Evolutionary conservation across 2,329 filamentous ascomycete genomes (phyloP), one percentile per base, ranked within the genome.

Genomic region (Metarhizium album): DNA sequence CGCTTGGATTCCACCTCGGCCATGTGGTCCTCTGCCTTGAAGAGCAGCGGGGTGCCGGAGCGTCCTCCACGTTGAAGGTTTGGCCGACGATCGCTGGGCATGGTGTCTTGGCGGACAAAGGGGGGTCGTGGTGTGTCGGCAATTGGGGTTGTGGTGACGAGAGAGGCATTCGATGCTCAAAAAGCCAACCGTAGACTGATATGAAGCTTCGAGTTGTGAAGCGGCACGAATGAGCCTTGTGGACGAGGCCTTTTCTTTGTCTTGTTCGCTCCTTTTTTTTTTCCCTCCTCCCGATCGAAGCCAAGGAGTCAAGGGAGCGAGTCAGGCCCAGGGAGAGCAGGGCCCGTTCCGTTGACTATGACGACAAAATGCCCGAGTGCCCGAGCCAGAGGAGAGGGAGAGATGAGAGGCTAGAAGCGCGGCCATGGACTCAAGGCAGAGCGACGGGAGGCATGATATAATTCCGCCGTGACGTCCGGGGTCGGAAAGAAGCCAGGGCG

Each of bases 381-480:
- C 27, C 27, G 27, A 29, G 27, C n/a, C n/a, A 29, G 27, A 29
- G 27, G 27, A 29, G 7, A 29, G 11, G 20, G 20, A 4, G 40
- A 3, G 16, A 8, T 20, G 38, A 18, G 38, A 22, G 38, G 5
- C 4, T 42, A 23, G 13, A 24, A 22, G 40, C 24, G 18, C 24
- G 37, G 8, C 18, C 18, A 40, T 9, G 6, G 20, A 18, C 20
- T 40, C 37, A 40, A 11, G 37, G 37, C 16, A 40, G 18, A 40
- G 37, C 20, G n/a, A 22, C 16, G 6, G n/a, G 37, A 40, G 7
- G 37, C 37, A 40, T 40, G 27, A 47, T 55, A 37, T 61, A 57
- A 50, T 68, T 68, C 52, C 65, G 62, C 4, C 27, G 27, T 9
- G 27, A 9, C 27, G 27, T 2, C 11, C 7, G 11, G 74, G n/a